Percentiles rank a stretch among this genome's conserved stretches.
phyloP scores from a whole-genome alignment of 2,329 filamentous ascomycete genomes.

The Claviceps capensis region DNA sequence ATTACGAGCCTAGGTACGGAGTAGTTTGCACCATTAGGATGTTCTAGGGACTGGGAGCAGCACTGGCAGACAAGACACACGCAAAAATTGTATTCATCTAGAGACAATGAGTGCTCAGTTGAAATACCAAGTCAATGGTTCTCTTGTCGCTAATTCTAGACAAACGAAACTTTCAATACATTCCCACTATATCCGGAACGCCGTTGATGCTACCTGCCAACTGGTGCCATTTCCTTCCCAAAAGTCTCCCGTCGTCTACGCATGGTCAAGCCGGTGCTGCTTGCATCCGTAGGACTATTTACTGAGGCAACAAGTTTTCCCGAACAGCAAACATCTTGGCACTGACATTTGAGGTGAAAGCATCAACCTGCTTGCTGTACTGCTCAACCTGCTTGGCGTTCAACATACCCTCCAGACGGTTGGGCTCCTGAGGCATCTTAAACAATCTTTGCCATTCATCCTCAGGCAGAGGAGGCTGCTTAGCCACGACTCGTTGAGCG shows the following conservation, averaged over 20 bases:
- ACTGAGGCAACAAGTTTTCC: slow-evolving; percentile 49
- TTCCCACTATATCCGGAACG: slow-evolving; percentile 26
- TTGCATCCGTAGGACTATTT: slow-evolving; percentile 7
- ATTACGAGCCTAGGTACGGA: too few species aligned
- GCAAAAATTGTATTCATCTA: neutral
- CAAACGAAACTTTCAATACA: slow-evolving; percentile 20
- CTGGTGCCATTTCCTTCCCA: slow-evolving; percentile 17
- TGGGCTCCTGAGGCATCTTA: slow-evolving; percentile 93
- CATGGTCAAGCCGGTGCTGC: neutral
- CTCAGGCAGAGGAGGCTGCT: slow-evolving; percentile 80
- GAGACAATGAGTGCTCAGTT: neutral
- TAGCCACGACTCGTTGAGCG: slow-evolving; percentile 65
- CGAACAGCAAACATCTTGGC: slow-evolving; percentile 98
- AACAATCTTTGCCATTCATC: slow-evolving; percentile 98
- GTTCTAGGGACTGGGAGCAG: too few species aligned
- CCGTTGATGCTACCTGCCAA: slow-evolving; percentile 27
- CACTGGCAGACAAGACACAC: neutral
- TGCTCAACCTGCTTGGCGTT: slow-evolving; percentile 95
- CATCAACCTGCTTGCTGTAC: slow-evolving; percentile 93
- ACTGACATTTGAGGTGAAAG: slow-evolving; percentile 80
- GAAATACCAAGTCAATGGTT: slow-evolving; percentile 8
- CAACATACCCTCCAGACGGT: slow-evolving; percentile 81
- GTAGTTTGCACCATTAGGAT: too few species aligned
- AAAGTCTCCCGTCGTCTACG: slow-evolving; percentile 6
- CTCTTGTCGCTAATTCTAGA: slow-evolving; percentile 22